Evolutionary conservation across 164 flowering plant species (phyloP).

Genomic region (Echeveria elegans): DNA sequence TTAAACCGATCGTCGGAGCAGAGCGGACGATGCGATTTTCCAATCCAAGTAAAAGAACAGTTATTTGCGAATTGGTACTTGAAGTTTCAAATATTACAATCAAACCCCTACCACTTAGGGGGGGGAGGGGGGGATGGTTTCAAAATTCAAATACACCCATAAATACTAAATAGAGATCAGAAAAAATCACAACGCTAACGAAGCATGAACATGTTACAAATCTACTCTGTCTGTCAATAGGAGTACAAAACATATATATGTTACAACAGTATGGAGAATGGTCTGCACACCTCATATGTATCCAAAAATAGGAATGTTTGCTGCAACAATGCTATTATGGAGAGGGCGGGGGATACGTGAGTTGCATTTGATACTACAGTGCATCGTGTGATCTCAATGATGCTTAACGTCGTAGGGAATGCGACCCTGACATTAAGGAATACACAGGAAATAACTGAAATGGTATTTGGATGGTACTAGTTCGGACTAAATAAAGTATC

Average conservation of each 20-base stretch:
- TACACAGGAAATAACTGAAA: background rate
- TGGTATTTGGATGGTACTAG: background rate
- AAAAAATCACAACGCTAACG: too few relatives aligned
- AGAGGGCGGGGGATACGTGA: background rate
- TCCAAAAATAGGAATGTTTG: background rate
- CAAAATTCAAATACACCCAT: too few relatives aligned
- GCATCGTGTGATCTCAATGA: conserved; percentile 15
- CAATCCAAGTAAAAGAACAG: too few relatives aligned
- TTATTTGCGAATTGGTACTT: too few relatives aligned
- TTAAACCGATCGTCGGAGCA: background rate
- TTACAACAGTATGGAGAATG: background rate
- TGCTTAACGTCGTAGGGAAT: conserved; percentile 38
- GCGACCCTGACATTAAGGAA: conserved; percentile 5
- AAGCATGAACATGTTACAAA: too few relatives aligned
- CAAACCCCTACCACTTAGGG: too few relatives aligned
- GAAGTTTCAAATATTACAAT: too few relatives aligned
- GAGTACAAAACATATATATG: background rate
- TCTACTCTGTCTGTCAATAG: too few relatives aligned
- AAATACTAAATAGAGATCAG: too few relatives aligned
- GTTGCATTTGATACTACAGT: background rate
- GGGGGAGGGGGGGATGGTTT: too few relatives aligned
- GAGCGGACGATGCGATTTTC: conserved; percentile 4
- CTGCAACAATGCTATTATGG: background rate
- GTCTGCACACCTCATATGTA: background rate
- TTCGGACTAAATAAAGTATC: background rate